These are phyloP conservation scores for Amanita rimosa DNA, from an alignment of 768 basidiomycete species.

Conservation along the genomic window DNA sequence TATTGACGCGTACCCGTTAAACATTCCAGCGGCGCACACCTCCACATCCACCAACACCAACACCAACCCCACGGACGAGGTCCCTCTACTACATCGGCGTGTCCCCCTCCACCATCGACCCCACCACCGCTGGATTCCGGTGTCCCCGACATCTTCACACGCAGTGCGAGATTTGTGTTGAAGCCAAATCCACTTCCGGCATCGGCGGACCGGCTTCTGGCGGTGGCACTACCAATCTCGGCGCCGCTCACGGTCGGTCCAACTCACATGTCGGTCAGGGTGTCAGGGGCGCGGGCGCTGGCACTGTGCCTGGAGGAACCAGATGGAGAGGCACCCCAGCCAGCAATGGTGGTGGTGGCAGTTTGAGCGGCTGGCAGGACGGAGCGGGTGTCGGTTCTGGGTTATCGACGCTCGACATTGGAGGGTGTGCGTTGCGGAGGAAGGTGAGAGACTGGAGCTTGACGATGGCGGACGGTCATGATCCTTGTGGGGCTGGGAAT, in stretches of 20 bases:
- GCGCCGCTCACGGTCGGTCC: slow-evolving; percentile 7
- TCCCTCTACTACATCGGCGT: slow-evolving; percentile 49
- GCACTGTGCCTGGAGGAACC: neutral
- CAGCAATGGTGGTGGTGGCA: slow-evolving; percentile 28
- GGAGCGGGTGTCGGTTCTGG: slow-evolving; percentile 67
- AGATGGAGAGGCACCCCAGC: slow-evolving; percentile 1
- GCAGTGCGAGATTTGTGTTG: slow-evolving; percentile 70
- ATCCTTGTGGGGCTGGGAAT: slow-evolving; percentile 36
- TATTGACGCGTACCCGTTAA: slow-evolving; percentile 5
- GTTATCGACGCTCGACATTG: slow-evolving; percentile 40
- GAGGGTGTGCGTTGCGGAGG: slow-evolving; percentile 51
- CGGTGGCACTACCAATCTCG: slow-evolving; percentile 16
- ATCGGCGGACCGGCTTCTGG: slow-evolving; percentile 13
- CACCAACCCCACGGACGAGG: slow-evolving; percentile 27
- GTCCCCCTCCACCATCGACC: slow-evolving; percentile 47
- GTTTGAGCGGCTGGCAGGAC: slow-evolving; percentile 66
- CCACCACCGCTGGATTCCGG: slow-evolving; percentile 45
- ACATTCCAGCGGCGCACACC: neutral
- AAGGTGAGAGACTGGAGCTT: slow-evolving; percentile 15
- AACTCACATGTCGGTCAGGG: neutral
- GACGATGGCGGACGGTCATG: slow-evolving; percentile 9
- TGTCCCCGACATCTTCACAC: slow-evolving; percentile 68
- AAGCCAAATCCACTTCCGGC: slow-evolving; percentile 29
- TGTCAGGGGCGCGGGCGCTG: neutral
- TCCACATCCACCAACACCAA: slow-evolving; percentile 15